A percentile compares a stretch with the other conserved stretches of the same genome.
Evolutionary conservation across 1,139 yeast species (phyloP).

Genomic region (Hyphopichia fennica): DNA sequence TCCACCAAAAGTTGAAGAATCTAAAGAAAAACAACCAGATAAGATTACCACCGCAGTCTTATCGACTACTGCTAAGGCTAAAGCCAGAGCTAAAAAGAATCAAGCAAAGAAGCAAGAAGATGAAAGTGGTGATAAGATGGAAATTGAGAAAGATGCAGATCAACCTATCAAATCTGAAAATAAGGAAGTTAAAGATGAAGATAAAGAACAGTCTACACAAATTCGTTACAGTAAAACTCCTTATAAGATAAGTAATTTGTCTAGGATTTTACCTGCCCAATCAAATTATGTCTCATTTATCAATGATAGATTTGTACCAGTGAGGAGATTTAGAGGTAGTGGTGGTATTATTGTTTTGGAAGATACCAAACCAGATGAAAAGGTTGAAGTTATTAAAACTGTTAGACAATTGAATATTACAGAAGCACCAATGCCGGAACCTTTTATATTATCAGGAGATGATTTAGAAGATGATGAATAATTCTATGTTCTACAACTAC

Average conservation of each 20-base stretch:
- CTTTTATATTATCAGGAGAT: slow-evolving; percentile 65
- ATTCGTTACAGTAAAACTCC: slow-evolving; percentile 56
- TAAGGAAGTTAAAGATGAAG: slow-evolving; percentile 21
- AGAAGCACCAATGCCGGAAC: slow-evolving; percentile 91
- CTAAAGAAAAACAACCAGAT: slow-evolving; percentile 81
- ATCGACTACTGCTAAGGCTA: slow-evolving; percentile 90
- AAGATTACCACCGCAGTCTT: slow-evolving; percentile 91
- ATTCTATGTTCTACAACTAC: background rate
- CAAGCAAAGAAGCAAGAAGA: slow-evolving; percentile 54
- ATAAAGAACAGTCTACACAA: slow-evolving; percentile 27
- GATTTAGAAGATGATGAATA: slow-evolving; percentile 42
- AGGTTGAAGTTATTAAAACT: slow-evolving; percentile 72
- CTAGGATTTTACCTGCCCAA: slow-evolving; percentile 92
- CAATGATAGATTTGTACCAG: slow-evolving; percentile 78
- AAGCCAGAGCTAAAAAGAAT: slow-evolving; percentile 83
- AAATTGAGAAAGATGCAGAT: slow-evolving; percentile 18
- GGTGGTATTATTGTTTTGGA: slow-evolving; percentile 80
- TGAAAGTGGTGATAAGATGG: slow-evolving; percentile 30
- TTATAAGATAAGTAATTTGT: slow-evolving; percentile 71
- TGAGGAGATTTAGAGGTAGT: slow-evolving; percentile 74
- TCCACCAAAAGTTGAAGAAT: slow-evolving; percentile 85
- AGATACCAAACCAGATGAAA: slow-evolving; percentile 69
- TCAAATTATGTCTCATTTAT: slow-evolving; percentile 77
- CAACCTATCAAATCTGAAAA: slow-evolving; percentile 9
- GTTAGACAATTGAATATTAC: slow-evolving; percentile 78